Conservation (phyloP, 352 stramenopile species). For the Pythium coloratum region DNA sequence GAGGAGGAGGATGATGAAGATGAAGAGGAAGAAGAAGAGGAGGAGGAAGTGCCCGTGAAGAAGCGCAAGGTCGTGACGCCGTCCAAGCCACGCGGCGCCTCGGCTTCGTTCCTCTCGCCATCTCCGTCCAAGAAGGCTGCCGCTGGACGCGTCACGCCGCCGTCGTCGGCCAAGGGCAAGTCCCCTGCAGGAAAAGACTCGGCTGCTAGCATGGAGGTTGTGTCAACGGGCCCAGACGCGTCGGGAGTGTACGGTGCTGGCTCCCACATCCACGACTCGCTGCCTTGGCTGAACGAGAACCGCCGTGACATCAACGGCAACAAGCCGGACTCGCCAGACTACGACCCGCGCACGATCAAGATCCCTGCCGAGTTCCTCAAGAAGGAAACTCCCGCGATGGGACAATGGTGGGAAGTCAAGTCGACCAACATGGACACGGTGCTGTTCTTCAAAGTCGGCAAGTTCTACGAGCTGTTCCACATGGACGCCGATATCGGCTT, state of each 20-base stretch:
- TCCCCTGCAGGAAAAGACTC: slow-evolving; percentile 19
- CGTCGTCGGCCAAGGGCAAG: slow-evolving; percentile 25
- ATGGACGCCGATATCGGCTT: slow-evolving; percentile 99
- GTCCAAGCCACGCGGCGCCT: slow-evolving; percentile 29
- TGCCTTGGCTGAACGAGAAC: slow-evolving; percentile 87
- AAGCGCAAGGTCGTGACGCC: slow-evolving; percentile 31
- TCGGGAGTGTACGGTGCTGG: slow-evolving; percentile 52
- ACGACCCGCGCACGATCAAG: slow-evolving; percentile 92
- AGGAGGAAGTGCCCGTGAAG: slow-evolving; percentile 54
- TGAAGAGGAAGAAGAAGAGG: slow-evolving; percentile 41
- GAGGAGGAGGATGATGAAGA: slow-evolving; percentile 39
- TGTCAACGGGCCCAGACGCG: slow-evolving; percentile 25
- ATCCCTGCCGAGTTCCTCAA: slow-evolving; percentile 87
- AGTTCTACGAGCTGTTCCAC: slow-evolving; percentile 97
- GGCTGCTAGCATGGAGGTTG: slow-evolving; percentile 7
- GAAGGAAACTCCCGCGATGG: slow-evolving; percentile 94
- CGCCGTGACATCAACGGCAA: slow-evolving; percentile 90
- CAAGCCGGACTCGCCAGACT: slow-evolving; percentile 80
- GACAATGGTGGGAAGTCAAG: slow-evolving; percentile 99
- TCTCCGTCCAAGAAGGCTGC: slow-evolving; percentile 23
- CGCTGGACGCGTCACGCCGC: slow-evolving; percentile 18
- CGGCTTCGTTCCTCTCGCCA: slow-evolving; percentile 44
- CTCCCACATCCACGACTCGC: slow-evolving; percentile 90
- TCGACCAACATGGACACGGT: slow-evolving; percentile 97
- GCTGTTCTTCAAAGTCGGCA: slow-evolving; percentile 99